Conservation (phyloP, 2,329 filamentous ascomycete genomes). For the Leptographium wingfieldii region DNA sequence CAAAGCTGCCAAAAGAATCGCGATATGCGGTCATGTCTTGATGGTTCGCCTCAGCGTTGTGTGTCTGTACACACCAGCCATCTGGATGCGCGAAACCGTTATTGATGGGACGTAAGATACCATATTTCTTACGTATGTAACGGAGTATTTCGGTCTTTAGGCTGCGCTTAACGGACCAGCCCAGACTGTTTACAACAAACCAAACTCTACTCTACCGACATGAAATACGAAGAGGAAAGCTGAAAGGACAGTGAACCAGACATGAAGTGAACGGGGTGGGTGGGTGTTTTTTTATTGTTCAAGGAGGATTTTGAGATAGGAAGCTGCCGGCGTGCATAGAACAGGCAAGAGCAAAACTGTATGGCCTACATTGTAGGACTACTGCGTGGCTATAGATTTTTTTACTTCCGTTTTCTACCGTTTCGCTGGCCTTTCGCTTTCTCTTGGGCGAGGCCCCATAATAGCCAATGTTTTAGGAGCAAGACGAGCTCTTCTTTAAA, state of each 20-base stretch:
- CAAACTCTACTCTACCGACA: neutral
- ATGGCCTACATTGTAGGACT: neutral
- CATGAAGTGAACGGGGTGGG: neutral
- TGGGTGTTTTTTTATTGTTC: neutral
- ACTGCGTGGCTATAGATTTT: neutral
- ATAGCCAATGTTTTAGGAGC: neutral
- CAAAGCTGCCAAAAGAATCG: neutral
- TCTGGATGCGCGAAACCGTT: neutral
- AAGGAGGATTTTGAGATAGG: neutral
- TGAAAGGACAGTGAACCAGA: neutral
- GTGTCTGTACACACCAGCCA: neutral
- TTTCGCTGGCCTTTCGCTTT: neutral
- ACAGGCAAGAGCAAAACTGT: neutral
- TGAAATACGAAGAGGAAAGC: neutral
- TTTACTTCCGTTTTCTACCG: neutral
- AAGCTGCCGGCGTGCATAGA: neutral
- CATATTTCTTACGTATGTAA: neutral
- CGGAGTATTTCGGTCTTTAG: neutral
- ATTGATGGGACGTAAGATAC: neutral
- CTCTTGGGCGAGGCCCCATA: neutral
- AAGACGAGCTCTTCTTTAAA: neutral
- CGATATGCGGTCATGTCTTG: neutral
- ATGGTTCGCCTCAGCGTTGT: neutral
- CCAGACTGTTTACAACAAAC: neutral
- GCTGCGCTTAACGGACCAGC: neutral